Conservation (phyloP, 129 eudicot genomes). For the Escallonia rubra region DNA sequence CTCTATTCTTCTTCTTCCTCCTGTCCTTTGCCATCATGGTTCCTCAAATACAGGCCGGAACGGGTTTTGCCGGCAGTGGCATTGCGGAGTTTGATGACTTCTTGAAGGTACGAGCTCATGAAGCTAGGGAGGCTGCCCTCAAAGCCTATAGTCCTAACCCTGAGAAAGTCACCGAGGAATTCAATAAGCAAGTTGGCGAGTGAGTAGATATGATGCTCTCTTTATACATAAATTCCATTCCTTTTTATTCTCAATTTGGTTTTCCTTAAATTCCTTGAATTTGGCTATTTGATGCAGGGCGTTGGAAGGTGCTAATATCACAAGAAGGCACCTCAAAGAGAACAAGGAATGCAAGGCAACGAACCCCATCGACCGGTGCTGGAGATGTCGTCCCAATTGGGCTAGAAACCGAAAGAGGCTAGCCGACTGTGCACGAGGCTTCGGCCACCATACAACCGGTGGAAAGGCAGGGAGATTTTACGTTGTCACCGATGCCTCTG, state of each 20-base stretch:
- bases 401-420: constrained; percentile 56
- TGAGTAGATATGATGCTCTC: constrained; percentile 9
- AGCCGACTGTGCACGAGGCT: constrained; percentile 78
- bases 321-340: constrained; percentile 59
- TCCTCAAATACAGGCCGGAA: constrained; percentile 7
- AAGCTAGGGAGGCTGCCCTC: constrained; percentile 20
- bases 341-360: constrained; percentile 67
- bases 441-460: constrained; percentile 65
- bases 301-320: constrained; percentile 30
- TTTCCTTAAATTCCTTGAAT: neutral
- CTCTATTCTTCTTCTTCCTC: constrained; percentile 11
- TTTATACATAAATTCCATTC: too few relatives aligned
- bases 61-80: neutral
- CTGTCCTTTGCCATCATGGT: constrained; percentile 23
- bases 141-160: constrained; percentile 41
- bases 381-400: constrained; percentile 84
- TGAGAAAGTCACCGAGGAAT: constrained; percentile 19
- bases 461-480: constrained; percentile 64
- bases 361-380: constrained; percentile 80
- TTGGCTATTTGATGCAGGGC: neutral
- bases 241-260: neutral
- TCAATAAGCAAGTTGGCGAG: constrained; percentile 38
- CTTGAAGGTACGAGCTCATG: constrained; percentile 20
- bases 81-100: constrained; percentile 25
- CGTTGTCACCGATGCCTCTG: constrained; percentile 64